These are phyloP conservation scores for Tinospora cordifolia DNA, from an alignment of 164 flowering plant species.

Conservation along the genomic window DNA sequence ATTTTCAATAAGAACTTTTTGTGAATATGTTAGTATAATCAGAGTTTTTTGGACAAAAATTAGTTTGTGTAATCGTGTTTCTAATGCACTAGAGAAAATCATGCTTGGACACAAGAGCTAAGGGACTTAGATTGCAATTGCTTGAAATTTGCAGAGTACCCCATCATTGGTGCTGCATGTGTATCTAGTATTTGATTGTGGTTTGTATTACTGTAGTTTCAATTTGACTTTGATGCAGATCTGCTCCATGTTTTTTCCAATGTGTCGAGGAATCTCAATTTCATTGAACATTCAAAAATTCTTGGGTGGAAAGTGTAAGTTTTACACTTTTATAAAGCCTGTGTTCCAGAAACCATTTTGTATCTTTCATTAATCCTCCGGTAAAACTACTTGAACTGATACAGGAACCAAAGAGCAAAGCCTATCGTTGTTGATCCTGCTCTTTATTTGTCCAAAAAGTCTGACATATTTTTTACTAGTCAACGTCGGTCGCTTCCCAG, in stretches of 20 bases:
- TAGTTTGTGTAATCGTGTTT: no score
- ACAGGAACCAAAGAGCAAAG: constrained; percentile 82
- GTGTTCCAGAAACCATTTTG: not conserved
- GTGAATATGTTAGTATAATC: no score
- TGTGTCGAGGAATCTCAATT: constrained; percentile 73
- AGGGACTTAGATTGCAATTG: not conserved
- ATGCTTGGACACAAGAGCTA: not conserved
- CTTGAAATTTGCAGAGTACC: not conserved
- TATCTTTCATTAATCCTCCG: not conserved
- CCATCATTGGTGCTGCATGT: not conserved
- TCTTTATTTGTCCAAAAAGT: constrained; percentile 77
- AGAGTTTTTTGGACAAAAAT: no score
- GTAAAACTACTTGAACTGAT: constrained; percentile 2
- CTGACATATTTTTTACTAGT: constrained; percentile 56
- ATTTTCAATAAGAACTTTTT: no score
- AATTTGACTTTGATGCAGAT: constrained; percentile 47
- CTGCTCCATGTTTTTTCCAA: constrained; percentile 72
- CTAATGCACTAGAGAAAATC: no score
- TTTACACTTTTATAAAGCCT: not conserved
- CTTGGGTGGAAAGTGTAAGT: constrained; percentile 95
- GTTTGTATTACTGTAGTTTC: constrained; percentile 2
- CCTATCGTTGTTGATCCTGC: constrained; percentile 92
- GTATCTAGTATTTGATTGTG: not conserved
- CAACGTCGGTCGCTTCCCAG: constrained; percentile 81
- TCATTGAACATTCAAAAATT: constrained; percentile 66